Base-by-base conservation (phyloP, 768 basidiomycete species). In the Lyophyllum shimeji region DNA sequence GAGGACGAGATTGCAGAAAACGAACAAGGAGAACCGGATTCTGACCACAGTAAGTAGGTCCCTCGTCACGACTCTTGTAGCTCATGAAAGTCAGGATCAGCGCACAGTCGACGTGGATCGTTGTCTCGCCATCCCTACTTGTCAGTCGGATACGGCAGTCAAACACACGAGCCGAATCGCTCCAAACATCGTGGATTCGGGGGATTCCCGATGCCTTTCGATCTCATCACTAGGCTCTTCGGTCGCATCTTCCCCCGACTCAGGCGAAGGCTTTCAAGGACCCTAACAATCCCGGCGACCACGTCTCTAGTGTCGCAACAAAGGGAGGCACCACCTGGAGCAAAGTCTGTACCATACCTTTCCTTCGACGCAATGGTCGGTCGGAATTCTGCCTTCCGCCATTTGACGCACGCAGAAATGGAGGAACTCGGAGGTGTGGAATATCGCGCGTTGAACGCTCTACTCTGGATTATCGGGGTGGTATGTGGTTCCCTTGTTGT, bases 391-490 rank as follows among this genome's bases (percentile, higher is more conserved):
- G 73, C 74, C 2, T 92, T 92, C 60, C 79, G 81, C 34, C 74
- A 69, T 60, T 71, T 96, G 51, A 90, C 86, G 0, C 78, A 82
- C 18, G 92, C 94, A 46, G 90, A 98, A 65, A 74, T 91, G 62
- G 94, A 96, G 61, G 93, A 97, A 68, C 74, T 98, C 4, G 95
- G 95, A 3, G 95, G 96, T 18, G 89, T 97, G 7, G 96, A 99
- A 68, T 98, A 91, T 66, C 81, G 94, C 9, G 90, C 89, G 12
- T 72, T 97, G 59, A 87, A 86, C 43, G 83, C 87, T 2, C 69
- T 97, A 48, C 74, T 94, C 9, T 95, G 90, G 89, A 81, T 95
- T 53, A 83, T 96, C 34, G 80, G 80, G 11, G 67, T 73, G 31
- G 93, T 95, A 67, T 64, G 90, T 78, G 31, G 46, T n/a, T 50